Evolutionary conservation across 2,329 filamentous ascomycete species (phyloP).

Genomic region (Cercospora sojina): DNA sequence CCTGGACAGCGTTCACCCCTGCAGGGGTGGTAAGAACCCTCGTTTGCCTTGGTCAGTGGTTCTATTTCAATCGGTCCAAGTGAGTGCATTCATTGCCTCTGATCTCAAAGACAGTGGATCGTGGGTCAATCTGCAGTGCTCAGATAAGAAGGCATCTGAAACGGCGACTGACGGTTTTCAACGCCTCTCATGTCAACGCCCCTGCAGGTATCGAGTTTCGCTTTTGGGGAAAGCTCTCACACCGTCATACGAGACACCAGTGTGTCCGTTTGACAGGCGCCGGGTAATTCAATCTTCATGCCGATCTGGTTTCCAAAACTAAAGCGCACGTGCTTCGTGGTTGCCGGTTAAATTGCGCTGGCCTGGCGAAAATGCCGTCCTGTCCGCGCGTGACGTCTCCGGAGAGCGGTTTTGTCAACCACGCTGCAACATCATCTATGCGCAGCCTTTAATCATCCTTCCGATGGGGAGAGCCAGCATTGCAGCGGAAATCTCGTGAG

Average conservation of each 20-base stretch:
- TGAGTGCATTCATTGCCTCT: not conserved
- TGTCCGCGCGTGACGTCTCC: not conserved
- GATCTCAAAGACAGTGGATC: not conserved
- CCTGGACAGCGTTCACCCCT: slow-evolving; percentile 16
- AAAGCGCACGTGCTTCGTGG: slow-evolving; percentile 11
- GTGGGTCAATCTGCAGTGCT: not conserved
- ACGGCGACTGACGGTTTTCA: not conserved
- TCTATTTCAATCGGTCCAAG: slow-evolving; percentile 8
- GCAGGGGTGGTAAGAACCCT: slow-evolving; percentile 5
- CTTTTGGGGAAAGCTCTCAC: not conserved
- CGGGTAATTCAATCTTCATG: slow-evolving; percentile 3
- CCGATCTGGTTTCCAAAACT: not conserved
- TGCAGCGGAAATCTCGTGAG: not conserved
- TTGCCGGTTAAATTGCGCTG: not conserved
- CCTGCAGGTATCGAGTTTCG: not conserved
- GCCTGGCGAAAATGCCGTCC: not conserved
- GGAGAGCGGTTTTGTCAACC: not conserved
- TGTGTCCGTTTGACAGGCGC: slow-evolving; percentile 4
- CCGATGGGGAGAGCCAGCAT: not conserved
- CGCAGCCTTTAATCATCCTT: not conserved
- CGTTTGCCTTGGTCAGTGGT: not conserved
- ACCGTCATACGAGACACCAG: not conserved
- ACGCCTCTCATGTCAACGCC: not conserved
- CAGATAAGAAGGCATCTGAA: not conserved
- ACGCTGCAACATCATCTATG: not conserved